Base-by-base conservation (phyloP, 2,329 filamentous ascomycete species). In the Tolypocladium pustulatum region DNA sequence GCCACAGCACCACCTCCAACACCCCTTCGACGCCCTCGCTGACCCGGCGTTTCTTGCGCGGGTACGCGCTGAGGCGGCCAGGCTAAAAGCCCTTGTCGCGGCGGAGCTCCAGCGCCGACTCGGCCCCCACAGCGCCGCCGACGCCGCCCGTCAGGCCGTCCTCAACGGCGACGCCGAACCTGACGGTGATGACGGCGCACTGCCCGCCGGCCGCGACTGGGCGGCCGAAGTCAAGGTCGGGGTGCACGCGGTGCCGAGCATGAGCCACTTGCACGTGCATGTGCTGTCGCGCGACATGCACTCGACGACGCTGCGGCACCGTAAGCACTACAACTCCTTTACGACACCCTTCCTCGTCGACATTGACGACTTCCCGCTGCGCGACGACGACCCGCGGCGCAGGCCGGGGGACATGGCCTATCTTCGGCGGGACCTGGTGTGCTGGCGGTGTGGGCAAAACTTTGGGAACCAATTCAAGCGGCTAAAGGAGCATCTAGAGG, bases 271-370 rank as follows among this genome's bases (percentile, higher is more conserved):
- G 58, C 94, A 99, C 73, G 79, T 97, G 4, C 94, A 99, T 72
- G 84, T 97, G 36, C 74, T 97, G 59, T 90, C 89, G 43, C 78
- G 84, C 22, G 94, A 99, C 70, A 87, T 90, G 79, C 80, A 84
- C 65, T 91, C 87, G 41, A 80, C 82, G 13, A 81, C 80, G 53
- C 64, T 97, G 72, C 90, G 87, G 74, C 86, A 93, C 69, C 81
- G 85, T 63, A 93, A 91, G 71, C 94, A 97, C 74, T 97, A 97
- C 74, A 90, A 94, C 68, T 94, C 89, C 63, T 97, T 97, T 73
- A 85, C 83, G 37, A 95, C 92, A 57, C 82, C 83, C 4, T 99
- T 97, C 70, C 83, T 99, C 27, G 82, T 97, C 15, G 78, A 81
- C 20, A 67, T 97, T 32, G 85, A 85, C 27, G 89, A 92, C 60